Evolutionary conservation across 768 basidiomycete species (phyloP).

Genomic region (Lyophyllum atratum): DNA sequence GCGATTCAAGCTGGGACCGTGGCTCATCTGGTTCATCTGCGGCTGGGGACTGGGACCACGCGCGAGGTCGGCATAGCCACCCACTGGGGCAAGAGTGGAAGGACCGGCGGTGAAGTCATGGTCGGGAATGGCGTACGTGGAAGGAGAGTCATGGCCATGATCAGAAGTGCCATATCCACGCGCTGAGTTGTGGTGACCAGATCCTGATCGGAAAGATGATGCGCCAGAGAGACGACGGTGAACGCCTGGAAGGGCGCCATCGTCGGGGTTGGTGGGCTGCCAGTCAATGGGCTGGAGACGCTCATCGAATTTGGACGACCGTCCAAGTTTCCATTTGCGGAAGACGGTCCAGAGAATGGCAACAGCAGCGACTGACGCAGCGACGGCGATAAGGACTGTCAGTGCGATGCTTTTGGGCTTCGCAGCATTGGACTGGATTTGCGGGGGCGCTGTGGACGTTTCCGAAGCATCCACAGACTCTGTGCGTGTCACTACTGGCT

Average conservation of each 20-base stretch:
- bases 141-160: conserved; percentile 28
- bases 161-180: conserved; percentile 29
- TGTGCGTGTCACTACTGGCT: conserved; percentile 29
- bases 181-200: conserved; percentile 35
- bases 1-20: conserved; percentile 49
- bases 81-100: conserved; percentile 60
- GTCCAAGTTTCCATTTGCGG: conserved; percentile 89
- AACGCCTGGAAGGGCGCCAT: conserved; percentile 48
- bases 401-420: conserved; percentile 42
- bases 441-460: conserved; percentile 28
- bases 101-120: conserved; percentile 79
- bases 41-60: conserved; percentile 75
- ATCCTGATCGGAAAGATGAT: conserved; percentile 71
- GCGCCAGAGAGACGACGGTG: conserved; percentile 57
- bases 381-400: conserved; percentile 72
- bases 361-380: conserved; percentile 64
- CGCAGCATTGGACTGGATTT: conserved; percentile 26
- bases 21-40: conserved; percentile 54
- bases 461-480: conserved; percentile 27
- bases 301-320: conserved; percentile 78
- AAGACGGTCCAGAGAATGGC: conserved; percentile 86
- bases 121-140: conserved; percentile 55
- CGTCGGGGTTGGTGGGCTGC: conserved; percentile 64
- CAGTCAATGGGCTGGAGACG: conserved; percentile 89
- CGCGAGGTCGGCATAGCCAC: conserved; percentile 81